Conservation (phyloP, 2,329 filamentous ascomycete genomes). For the Penicillium olsonii region DNA sequence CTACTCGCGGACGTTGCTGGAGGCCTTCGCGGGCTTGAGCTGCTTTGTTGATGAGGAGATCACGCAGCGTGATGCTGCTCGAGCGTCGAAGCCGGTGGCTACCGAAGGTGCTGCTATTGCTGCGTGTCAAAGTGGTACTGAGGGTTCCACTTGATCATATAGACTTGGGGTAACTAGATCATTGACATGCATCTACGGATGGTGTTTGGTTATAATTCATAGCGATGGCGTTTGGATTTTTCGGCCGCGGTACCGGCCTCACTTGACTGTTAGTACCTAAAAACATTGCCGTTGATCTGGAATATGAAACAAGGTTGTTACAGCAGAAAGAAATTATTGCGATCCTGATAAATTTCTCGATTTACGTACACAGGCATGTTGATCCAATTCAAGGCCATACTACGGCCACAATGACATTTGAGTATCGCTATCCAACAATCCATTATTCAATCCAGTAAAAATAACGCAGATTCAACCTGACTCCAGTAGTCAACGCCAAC, state of each 20-base stretch:
- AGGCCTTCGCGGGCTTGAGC: slow-evolving; percentile 86
- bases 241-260: neutral
- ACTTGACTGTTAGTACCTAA: neutral
- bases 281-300: neutral
- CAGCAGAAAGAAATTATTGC: neutral
- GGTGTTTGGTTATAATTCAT: neutral
- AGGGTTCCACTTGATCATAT: slow-evolving; percentile 1
- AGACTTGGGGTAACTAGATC: neutral
- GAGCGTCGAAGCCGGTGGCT: slow-evolving; percentile 24
- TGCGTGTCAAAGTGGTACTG: slow-evolving; percentile 10
- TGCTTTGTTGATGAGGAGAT: slow-evolving; percentile 82
- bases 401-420: slow-evolving; percentile 5
- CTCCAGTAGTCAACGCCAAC: slow-evolving; percentile 7
- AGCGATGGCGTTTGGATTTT: slow-evolving; percentile 12
- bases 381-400: slow-evolving; percentile 1
- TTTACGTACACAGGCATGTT: neutral
- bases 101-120: slow-evolving; percentile 34
- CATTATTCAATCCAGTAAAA: slow-evolving; percentile 4
- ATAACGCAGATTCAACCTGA: slow-evolving; percentile 9
- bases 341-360: no score
- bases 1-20: slow-evolving; percentile 75
- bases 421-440: slow-evolving; percentile 8
- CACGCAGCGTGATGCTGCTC: slow-evolving; percentile 29
- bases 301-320: neutral
- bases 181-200: neutral